Evolutionary conservation across 2,329 filamentous ascomycete genomes (phyloP).

Genomic region (Cadophora luteo-olivacea): DNA sequence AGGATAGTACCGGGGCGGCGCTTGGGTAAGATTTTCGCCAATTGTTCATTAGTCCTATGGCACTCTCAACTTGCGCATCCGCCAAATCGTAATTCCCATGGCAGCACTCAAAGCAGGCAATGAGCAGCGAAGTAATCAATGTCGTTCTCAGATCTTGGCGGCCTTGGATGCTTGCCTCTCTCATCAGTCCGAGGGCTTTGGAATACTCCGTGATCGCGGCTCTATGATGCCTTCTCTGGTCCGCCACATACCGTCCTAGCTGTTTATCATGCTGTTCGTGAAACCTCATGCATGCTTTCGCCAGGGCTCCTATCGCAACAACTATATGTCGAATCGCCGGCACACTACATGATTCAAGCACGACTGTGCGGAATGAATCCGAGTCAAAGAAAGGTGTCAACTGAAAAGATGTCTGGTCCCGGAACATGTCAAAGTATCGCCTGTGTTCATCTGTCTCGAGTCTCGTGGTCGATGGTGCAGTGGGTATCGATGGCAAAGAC

Average conservation of each 20-base stretch:
- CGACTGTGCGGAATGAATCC: slow-evolving; percentile 16
- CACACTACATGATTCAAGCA: slow-evolving; percentile 26
- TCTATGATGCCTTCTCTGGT: slow-evolving; percentile 19
- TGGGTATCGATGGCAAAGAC: slow-evolving; percentile 4
- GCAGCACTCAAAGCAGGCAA: slow-evolving; percentile 30
- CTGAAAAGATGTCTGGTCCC: slow-evolving; percentile 26
- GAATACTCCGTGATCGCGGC: slow-evolving; percentile 28
- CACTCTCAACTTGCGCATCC: slow-evolving; percentile 30
- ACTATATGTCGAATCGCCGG: slow-evolving; percentile 28
- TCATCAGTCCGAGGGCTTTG: slow-evolving; percentile 29
- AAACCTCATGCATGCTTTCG: slow-evolving; percentile 20
- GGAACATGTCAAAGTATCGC: slow-evolving; percentile 30
- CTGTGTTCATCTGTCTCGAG: slow-evolving; percentile 21
- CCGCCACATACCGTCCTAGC: neutral
- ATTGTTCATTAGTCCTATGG: slow-evolving; percentile 37
- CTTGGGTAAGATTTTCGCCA: slow-evolving; percentile 35
- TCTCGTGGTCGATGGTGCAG: neutral
- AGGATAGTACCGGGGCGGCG: slow-evolving; percentile 16
- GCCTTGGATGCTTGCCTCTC: slow-evolving; percentile 21
- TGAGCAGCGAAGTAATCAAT: slow-evolving; percentile 28
- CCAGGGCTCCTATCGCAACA: slow-evolving; percentile 31
- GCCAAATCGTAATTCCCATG: slow-evolving; percentile 30
- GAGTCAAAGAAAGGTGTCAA: slow-evolving; percentile 25
- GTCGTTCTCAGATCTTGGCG: slow-evolving; percentile 28
- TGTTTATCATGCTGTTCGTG: slow-evolving; percentile 2